Evolutionary conservation across 2,329 filamentous ascomycete genomes (phyloP), one percentile per base, ranked within the genome.

Genomic region (Microsporum canis): DNA sequence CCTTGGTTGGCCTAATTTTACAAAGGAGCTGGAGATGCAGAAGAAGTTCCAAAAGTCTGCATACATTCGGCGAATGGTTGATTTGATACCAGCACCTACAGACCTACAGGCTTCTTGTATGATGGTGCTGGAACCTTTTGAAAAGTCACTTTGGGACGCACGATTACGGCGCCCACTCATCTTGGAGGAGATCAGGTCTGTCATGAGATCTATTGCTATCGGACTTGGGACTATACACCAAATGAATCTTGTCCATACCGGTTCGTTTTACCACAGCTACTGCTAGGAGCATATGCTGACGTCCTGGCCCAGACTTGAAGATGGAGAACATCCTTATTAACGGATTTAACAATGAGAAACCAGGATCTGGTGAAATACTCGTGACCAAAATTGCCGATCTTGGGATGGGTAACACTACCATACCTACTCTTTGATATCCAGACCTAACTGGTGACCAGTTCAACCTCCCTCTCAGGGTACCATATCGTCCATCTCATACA

Each of bases 361-460:
- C 57, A 55, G 57, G 57, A n/a, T 62, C 41, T 43, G 57, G 45
- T 58, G 60, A 61, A 49, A 3, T 29, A 33, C 31, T 61, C 36
- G 60, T 62, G 56, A 59, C 60, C 7, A 62, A 59, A 34, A 59
- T 59, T 8, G 57, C 56, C n/a, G 57, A 62, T 55, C 60, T 59
- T n/a, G 60, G 56, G 56, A 62, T 55, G 57, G 34, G 60, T 55
- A 62, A 38, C 39, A 5, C 47, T 17, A 45, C 17, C 14, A n/a
- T 7, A 7, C 41, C 17, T 45, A 5, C 41, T 23, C 7, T 23
- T 23, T 7, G 7, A 23, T n/a, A 45, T 45, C 2, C 14, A 6
- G 6, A 10, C n/a, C 41, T 36, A 3, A 47, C 41, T 36, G 31
- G 27, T 5, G 29, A 60, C 45, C 10, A 60, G 58, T 60, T 6